Evolutionary conservation across 2,329 filamentous ascomycete species (phyloP).

Genomic region (Aaosphaeria arxii): DNA sequence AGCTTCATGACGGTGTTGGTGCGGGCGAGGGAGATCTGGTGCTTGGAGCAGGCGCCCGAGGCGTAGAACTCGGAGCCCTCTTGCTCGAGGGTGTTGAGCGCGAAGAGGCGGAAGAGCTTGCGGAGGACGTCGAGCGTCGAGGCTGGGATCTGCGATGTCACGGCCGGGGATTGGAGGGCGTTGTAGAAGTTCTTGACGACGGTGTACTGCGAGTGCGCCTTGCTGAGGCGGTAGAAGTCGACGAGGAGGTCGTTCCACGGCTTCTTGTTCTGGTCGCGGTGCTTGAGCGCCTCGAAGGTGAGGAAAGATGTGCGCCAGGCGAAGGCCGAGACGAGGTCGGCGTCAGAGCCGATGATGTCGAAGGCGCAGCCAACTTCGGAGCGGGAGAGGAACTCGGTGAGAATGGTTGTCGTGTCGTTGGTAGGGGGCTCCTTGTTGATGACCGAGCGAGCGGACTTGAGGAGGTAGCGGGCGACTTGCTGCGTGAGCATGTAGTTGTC

Average conservation of each 20-base stretch:
- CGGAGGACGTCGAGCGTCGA: slow-evolving; percentile 59
- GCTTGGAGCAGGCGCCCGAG: slow-evolving; percentile 64
- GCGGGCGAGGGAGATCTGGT: slow-evolving; percentile 68
- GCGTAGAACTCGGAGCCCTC: slow-evolving; percentile 73
- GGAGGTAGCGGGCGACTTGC: slow-evolving; percentile 72
- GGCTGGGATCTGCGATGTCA: slow-evolving; percentile 54
- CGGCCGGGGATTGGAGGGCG: slow-evolving; percentile 56
- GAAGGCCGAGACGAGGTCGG: slow-evolving; percentile 70
- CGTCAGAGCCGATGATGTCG: slow-evolving; percentile 68
- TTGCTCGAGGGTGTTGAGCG: slow-evolving; percentile 64
- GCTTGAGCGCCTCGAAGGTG: slow-evolving; percentile 72
- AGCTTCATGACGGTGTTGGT: slow-evolving; percentile 67
- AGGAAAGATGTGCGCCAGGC: slow-evolving; percentile 73
- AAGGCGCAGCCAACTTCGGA: slow-evolving; percentile 71
- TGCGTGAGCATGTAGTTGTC: slow-evolving; percentile 83
- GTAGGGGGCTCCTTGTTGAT: slow-evolving; percentile 61
- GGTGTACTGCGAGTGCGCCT: slow-evolving; percentile 73
- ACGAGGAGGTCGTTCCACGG: slow-evolving; percentile 76
- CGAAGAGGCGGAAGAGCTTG: slow-evolving; percentile 65
- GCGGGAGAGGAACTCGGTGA: slow-evolving; percentile 62
- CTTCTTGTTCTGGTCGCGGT: slow-evolving; percentile 71
- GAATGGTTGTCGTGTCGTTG: slow-evolving; percentile 68
- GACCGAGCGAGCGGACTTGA: slow-evolving; percentile 71
- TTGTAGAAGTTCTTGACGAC: slow-evolving; percentile 79
- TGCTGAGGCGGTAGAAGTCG: slow-evolving; percentile 74